Evolutionary conservation across 306 rosid species (phyloP).

Genomic region (Alnus rubra): DNA sequence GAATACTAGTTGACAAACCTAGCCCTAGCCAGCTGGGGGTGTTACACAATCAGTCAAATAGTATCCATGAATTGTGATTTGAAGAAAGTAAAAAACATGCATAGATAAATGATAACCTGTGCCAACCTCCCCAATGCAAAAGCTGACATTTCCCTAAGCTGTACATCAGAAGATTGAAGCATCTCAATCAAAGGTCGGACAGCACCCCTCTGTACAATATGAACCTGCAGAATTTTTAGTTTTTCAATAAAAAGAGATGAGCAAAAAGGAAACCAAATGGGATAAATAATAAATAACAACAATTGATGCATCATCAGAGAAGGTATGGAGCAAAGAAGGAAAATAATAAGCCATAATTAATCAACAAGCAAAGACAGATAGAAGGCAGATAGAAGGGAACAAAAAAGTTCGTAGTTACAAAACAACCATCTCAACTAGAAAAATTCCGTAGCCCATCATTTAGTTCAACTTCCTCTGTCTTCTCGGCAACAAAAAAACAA

Average conservation of each 20-base stretch:
- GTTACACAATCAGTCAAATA: not conserved
- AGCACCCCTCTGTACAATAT: conserved; percentile 98
- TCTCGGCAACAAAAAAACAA: not conserved
- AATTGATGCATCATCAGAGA: conserved; percentile 23
- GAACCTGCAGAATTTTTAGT: conserved; percentile 58
- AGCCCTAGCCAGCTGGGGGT: too few relatives aligned
- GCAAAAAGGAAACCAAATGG: not conserved
- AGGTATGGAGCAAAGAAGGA: not conserved
- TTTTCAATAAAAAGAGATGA: conserved; percentile 9
- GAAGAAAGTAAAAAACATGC: not conserved
- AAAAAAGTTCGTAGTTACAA: conserved; percentile 3
- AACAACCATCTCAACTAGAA: conserved; percentile 9
- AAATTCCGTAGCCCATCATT: not conserved
- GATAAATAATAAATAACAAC: not conserved
- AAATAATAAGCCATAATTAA: conserved; percentile 10
- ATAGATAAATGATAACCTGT: conserved; percentile 55
- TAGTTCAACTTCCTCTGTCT: conserved; percentile 3
- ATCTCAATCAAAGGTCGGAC: conserved; percentile 92
- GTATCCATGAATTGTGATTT: conserved; percentile 10
- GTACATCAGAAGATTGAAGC: conserved; percentile 95
- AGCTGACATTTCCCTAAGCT: conserved; percentile 97
- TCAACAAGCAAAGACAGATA: conserved; percentile 4
- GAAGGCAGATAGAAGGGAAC: not conserved
- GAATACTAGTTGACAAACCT: too few relatives aligned
- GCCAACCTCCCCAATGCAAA: conserved; percentile 98